Base-by-base conservation (phyloP, 2,329 filamentous ascomycete genomes). In the Monilinia laxa region DNA sequence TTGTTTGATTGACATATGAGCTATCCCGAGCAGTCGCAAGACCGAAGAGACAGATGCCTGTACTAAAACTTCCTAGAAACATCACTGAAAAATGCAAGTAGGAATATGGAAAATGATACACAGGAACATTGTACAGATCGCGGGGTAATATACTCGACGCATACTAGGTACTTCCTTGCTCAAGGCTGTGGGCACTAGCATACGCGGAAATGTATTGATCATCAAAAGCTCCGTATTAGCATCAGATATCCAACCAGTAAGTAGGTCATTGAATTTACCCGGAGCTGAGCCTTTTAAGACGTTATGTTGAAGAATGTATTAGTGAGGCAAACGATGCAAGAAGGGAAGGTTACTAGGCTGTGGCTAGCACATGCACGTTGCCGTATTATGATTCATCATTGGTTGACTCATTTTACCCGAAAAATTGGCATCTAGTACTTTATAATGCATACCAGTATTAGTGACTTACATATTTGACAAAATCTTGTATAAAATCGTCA, bases 1-100 rank as follows among this genome's bases (percentile, higher is more conserved):
- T 68, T 10, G 72, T 71, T 65, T 71, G 65, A 42, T 69, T 69
- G 18, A 73, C 69, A 52, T 59, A 47, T 68, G 57, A 31, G 53
- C 25, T 45, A 4, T 6, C 14, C 60, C 60, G 64, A 45, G 64
- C 64, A 14, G 45, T 64, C 67, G 55, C 52, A 63, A 65, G 28
- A 16, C 47, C 55, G 47, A 57, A 55, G 16, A 72, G 47, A 40
- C 56, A 51, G 9, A 65, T 64, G 23, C 45, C 45, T 55, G 58
- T 49, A 18, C 56, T 55, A 20, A 67, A 31, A 31, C 20, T 66
- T 18, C 56, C 58, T 56, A 67, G 45, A 68, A 68, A 64, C 71
- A 72, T 71, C 10, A 56, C 62, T 47, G 14, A 58, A 31, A 40
- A 58, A 23, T 23, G 31, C 45, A 31, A 12, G 49, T 12, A 49